Evolutionary conservation across 306 rosid species (phyloP), one percentile per base, ranked within the genome.

Genomic region (Citrullus mucosospermus): DNA sequence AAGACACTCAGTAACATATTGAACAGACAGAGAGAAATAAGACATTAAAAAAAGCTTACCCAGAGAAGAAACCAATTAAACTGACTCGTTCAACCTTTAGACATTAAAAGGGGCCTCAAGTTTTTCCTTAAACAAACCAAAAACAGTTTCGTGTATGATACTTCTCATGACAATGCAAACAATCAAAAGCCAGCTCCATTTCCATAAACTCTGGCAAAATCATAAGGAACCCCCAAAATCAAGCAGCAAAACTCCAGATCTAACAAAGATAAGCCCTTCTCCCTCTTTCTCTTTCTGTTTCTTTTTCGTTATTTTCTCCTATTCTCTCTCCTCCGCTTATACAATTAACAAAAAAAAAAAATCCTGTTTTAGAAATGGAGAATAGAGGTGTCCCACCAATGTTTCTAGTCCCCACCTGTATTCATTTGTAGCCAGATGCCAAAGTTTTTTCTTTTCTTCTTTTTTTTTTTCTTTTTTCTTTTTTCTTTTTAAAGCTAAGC

Each of bases 341-440:
- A 73, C 60, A 73, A 61, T 73, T 50, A 44, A 44, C 50, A 44
- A 44, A 44, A 44, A 44, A 44, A 44, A 44, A 54, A 51, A 74
- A 53, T 74, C 78, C 63, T 74, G 78, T 54, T 74, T 74, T 51
- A 74, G 78, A 74, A 74, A 54, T 74, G 78, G 63, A 74, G 78
- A 50, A 30, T 53, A 54, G 48, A 53, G 32, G 34, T 74, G 59
- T 16, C 78, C 78, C 78, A 74, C 78, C 48, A 53, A 72, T 54
- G 78, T 54, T 74, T 54, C 50, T 9, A 53, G 78, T 74, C 63
- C 78, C 78, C 63, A 74, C 78, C 63, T 53, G 78, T 34, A 17
- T 54, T 74, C 78, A 39, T 54, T 34, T 53, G 17, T 51, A 53
- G 77, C 77, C 61, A 73, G 77, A 73, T 28, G 77, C 77, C 77